Evolutionary conservation across 805 yeast species (phyloP), one percentile per base, ranked within the genome.

Genomic region (Dipodascopsis uninucleata): DNA sequence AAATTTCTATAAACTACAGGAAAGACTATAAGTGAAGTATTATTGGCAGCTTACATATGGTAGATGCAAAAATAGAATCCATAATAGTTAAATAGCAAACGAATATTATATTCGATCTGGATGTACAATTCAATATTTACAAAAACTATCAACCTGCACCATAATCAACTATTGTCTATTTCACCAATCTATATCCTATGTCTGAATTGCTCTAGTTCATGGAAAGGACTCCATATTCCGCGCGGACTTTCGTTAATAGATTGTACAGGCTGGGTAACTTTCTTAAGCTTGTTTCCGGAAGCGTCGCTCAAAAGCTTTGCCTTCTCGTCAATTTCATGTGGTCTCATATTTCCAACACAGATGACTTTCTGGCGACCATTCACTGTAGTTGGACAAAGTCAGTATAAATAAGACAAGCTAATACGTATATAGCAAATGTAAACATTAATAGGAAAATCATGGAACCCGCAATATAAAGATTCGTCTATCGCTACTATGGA

Each of bases 161-260:
- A 41, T 40, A 8, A 12, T 26, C 14, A 12, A 14, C 29, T 26
- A 26, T 26, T 26, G 12, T 26, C 12, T 26, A 12, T 26, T 26
- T 14, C 12, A 12, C 12, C 29, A 26, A 12, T n/a, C n/a, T 48
- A 49, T 14, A 49, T 44, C 39, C 31, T 47, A 32, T 41, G 39
- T 16, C 55, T 29, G 39, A 38, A 46, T 36, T 45, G 53, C 24
- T 26, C 45, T 18, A 50, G 43, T 12, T 40, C 38, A 22, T 50
- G 55, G 41, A 90, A 73, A 47, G 98, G 98, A 36, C 97, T 88
- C 98, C 98, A 93, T 38, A 93, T 75, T 60, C 98, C 98, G 74
- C 98, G 83, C 14, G 90, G 88, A 45, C 94, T 80, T 43, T 75
- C 77, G 63, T 90, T 93, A 51, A 75, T 67, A 32, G 95, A 82